Conservation (phyloP, 2,329 filamentous ascomycete genomes). For the Ophioceras dolichostomum region DNA sequence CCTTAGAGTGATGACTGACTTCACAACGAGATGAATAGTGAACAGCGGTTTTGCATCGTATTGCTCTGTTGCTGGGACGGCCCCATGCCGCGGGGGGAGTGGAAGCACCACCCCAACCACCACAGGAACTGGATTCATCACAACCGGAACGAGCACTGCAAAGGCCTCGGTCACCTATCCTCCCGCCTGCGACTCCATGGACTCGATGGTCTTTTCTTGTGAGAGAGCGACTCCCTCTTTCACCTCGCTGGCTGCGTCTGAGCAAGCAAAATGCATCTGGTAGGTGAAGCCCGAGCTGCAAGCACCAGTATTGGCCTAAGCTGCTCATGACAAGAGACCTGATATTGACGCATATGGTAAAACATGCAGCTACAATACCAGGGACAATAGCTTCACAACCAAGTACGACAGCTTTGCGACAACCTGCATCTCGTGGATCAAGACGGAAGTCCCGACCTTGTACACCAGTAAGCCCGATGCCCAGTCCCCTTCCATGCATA, state of each 20-base stretch:
- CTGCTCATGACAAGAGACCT: not conserved
- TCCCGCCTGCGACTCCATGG: conserved; percentile 12
- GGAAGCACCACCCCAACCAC: too few species aligned
- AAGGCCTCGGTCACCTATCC: too few species aligned
- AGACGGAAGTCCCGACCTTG: conserved; percentile 7
- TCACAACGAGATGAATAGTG: too few species aligned
- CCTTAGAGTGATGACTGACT: too few species aligned
- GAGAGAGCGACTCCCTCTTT: conserved; percentile 4
- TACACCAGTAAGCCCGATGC: conserved; percentile 6
- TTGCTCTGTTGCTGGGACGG: too few species aligned
- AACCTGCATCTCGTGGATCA: conserved; percentile 9
- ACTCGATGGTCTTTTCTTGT: conserved; percentile 10
- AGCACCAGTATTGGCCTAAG: not conserved
- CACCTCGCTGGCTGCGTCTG: conserved; percentile 3
- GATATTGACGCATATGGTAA: not conserved
- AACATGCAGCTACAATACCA: conserved; percentile 8
- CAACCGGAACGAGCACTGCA: too few species aligned
- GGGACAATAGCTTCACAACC: conserved; percentile 9
- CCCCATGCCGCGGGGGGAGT: too few species aligned
- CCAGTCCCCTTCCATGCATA: not conserved
- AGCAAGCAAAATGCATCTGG: conserved; percentile 14
- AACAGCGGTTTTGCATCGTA: too few species aligned
- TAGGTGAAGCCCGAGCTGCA: not conserved
- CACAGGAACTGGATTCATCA: too few species aligned
- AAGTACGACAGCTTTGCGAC: conserved; percentile 11